phyloP scores from a whole-genome alignment of 805 yeast genomes.

The Zygotorulaspora chibaensis region DNA sequence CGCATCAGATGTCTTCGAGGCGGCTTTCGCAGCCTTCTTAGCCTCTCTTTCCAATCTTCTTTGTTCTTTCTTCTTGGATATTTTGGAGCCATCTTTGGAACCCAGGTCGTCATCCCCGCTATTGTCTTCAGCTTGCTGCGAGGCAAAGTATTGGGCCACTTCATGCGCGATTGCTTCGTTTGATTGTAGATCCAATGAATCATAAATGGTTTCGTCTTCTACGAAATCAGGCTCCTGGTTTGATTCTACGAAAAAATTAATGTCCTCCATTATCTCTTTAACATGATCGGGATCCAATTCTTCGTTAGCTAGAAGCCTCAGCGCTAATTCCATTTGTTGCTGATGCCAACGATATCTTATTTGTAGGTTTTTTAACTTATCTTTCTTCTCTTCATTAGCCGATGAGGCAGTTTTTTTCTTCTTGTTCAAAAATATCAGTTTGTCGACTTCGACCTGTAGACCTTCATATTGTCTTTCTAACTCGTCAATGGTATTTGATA shows the following conservation, averaged over 20 bases:
- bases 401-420: conserved; percentile 33
- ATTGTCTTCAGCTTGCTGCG: conserved; percentile 28
- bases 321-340: conserved; percentile 69
- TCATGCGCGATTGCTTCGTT: conserved; percentile 49
- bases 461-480: conserved; percentile 75
- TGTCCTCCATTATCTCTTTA: conserved; percentile 76
- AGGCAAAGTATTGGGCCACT: conserved; percentile 40
- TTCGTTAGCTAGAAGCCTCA: conserved; percentile 77
- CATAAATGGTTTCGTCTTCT: conserved; percentile 93
- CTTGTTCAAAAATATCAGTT: conserved; percentile 28
- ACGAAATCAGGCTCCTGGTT: conserved; percentile 89
- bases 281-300: conserved; percentile 73
- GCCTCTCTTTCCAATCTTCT: conserved; percentile 36
- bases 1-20: conserved; percentile 26
- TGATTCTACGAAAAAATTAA: conserved; percentile 85
- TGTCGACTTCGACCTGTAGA: conserved; percentile 52
- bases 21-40: conserved; percentile 34
- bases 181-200: conserved; percentile 66
- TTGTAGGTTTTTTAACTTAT: conserved; percentile 54
- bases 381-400: conserved; percentile 35
- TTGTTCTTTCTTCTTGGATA: conserved; percentile 35
- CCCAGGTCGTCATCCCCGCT: conserved; percentile 17
- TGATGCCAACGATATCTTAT: conserved; percentile 80
- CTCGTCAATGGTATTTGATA: conserved; percentile 70
- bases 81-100: conserved; percentile 21